Evolutionary conservation across 306 rosid genomes (phyloP).

Genomic region (Rosa persica): DNA sequence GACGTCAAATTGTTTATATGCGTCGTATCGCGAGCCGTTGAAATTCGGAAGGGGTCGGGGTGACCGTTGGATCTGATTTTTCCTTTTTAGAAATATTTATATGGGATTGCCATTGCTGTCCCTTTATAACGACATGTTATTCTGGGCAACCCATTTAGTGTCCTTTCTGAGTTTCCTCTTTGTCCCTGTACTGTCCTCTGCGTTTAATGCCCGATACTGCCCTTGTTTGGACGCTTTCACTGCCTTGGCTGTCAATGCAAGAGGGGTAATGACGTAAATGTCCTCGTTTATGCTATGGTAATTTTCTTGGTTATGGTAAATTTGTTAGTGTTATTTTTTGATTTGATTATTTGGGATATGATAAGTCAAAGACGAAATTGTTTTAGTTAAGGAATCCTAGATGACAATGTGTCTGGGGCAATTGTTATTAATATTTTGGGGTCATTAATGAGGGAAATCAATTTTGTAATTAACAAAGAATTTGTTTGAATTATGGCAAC

Average conservation of each 20-base stretch:
- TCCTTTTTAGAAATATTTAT: neutral
- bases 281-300: neutral
- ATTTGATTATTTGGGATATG: neutral
- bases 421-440: neutral
- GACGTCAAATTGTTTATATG: constrained; percentile 27
- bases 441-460: neutral
- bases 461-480: neutral
- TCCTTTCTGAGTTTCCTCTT: constrained; percentile 46
- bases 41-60: neutral
- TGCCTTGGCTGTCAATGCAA: neutral
- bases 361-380: neutral
- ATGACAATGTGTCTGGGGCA: neutral
- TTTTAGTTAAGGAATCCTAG: constrained; percentile 5
- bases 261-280: neutral
- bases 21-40: constrained; percentile 15
- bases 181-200: constrained; percentile 48
- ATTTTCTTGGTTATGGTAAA: neutral
- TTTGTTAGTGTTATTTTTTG: neutral
- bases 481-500: neutral
- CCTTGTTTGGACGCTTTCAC: constrained; percentile 20
- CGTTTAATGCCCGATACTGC: constrained; percentile 24
- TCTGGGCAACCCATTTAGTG: constrained; percentile 45
- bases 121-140: constrained; percentile 27
- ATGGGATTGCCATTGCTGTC: neutral
- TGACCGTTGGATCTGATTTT: constrained; percentile 33